Evolutionary conservation across 148 eudicot species (phyloP).

Genomic region (Rhododendron griersonianum): DNA sequence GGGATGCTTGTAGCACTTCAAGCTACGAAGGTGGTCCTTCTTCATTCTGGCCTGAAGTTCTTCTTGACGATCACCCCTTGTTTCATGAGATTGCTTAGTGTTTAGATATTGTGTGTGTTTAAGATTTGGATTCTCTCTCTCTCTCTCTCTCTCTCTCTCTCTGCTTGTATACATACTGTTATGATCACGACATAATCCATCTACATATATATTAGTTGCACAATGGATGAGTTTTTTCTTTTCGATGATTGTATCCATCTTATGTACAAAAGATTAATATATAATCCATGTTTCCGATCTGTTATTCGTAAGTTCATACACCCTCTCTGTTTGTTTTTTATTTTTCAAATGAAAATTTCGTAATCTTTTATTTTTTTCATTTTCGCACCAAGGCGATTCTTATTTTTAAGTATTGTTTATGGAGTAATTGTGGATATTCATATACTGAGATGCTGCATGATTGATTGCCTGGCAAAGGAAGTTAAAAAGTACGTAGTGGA

Average conservation of each 20-base stretch:
- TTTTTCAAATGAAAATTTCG: too few relatives aligned
- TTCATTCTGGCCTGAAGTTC: slow-evolving; percentile 65
- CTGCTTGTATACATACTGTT: slow-evolving; percentile 4
- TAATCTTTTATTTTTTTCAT: background rate
- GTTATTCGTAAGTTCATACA: background rate
- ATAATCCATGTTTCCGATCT: background rate
- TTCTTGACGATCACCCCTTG: slow-evolving; percentile 55
- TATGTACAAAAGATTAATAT: background rate
- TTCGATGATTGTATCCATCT: background rate
- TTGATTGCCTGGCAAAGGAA: background rate
- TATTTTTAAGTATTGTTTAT: background rate
- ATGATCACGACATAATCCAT: background rate
- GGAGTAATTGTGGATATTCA: background rate
- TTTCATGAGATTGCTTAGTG: slow-evolving; percentile 53
- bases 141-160: background rate
- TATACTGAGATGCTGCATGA: background rate
- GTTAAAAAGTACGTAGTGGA: background rate
- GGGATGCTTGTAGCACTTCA: slow-evolving; percentile 38
- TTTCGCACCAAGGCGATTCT: background rate
- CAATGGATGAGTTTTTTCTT: background rate
- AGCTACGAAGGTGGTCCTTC: slow-evolving; percentile 28
- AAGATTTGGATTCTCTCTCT: slow-evolving; percentile 14
- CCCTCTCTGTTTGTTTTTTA: background rate
- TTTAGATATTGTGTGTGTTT: background rate
- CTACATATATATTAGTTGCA: background rate